Evolutionary conservation across 768 basidiomycete genomes (phyloP).

Genomic region (Calocybe cyanea): DNA sequence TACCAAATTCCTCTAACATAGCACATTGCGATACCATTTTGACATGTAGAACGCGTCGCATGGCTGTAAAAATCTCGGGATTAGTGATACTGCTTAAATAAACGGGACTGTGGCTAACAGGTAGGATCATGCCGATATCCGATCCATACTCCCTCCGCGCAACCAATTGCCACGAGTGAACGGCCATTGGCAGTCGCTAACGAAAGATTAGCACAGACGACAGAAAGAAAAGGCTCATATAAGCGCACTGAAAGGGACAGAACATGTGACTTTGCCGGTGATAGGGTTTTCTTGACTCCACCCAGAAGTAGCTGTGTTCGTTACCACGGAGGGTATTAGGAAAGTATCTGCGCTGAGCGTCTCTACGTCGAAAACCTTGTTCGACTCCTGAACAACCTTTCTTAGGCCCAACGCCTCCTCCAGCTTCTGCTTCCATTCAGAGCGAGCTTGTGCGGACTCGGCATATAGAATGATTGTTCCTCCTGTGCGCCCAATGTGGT

Average conservation of each 20-base stretch:
- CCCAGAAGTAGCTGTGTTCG: conserved; percentile 43
- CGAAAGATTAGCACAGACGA: conserved; percentile 4
- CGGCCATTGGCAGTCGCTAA: conserved; percentile 83
- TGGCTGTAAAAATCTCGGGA: conserved; percentile 44
- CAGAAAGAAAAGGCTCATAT: conserved; percentile 11
- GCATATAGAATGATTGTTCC: conserved; percentile 87
- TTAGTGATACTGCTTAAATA: neutral
- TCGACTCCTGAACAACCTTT: conserved; percentile 85
- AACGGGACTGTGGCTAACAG: conserved; percentile 54
- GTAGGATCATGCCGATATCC: conserved; percentile 87
- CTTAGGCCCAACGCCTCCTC: conserved; percentile 85
- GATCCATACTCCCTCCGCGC: conserved; percentile 97
- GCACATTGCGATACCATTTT: conserved; percentile 95
- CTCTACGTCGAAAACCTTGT: conserved; percentile 92
- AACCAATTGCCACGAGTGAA: conserved; percentile 87
- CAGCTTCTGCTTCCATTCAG: conserved; percentile 88
- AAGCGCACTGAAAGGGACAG: conserved; percentile 82
- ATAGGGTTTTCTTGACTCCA: conserved; percentile 76
- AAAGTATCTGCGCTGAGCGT: conserved; percentile 89
- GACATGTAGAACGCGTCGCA: conserved; percentile 90
- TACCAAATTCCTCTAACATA: conserved; percentile 93
- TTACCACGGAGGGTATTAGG: conserved; percentile 63
- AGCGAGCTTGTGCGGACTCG: conserved; percentile 68
- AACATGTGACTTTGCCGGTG: conserved; percentile 88
- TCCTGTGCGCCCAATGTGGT: conserved; percentile 85